Percentiles rank a stretch among this genome's conserved stretches.
These are phyloP conservation scores for Ophiostoma tasmaniense DNA, from an alignment of 2,329 filamentous ascomycete genomes.

Conservation along the genomic window DNA sequence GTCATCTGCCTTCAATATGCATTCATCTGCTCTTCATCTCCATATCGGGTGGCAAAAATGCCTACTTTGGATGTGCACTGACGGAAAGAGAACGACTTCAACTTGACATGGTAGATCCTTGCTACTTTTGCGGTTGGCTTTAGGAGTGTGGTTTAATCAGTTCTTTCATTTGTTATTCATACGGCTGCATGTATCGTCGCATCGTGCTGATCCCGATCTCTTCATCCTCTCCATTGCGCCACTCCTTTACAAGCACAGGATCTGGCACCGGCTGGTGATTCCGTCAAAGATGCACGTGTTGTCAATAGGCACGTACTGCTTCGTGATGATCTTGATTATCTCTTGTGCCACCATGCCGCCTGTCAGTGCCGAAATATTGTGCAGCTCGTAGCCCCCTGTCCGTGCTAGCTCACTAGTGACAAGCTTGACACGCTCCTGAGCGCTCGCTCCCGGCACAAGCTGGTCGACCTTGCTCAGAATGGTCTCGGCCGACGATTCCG, in stretches of 20 bases:
- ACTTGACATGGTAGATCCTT: background rate
- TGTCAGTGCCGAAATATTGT: constrained; percentile 80
- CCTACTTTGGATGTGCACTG: background rate
- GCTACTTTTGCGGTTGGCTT: background rate
- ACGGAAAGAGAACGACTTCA: background rate
- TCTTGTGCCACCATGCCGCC: constrained; percentile 97
- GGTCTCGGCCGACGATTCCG: constrained; percentile 39
- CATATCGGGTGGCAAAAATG: background rate
- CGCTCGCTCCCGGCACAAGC: constrained; percentile 37
- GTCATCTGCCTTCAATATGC: background rate
- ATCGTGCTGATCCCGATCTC: background rate
- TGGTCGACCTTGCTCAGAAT: constrained; percentile 42
- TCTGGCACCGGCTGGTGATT: constrained; percentile 53
- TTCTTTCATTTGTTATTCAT: background rate
- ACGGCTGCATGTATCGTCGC: background rate
- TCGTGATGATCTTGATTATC: constrained; percentile 78
- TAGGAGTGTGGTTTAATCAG: background rate
- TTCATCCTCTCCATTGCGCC: background rate
- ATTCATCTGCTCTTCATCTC: background rate
- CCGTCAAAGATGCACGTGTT: constrained; percentile 65
- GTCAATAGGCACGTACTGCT: constrained; percentile 63
- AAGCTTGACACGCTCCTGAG: constrained; percentile 42
- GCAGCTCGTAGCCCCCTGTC: constrained; percentile 74
- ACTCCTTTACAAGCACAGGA: constrained; percentile 29
- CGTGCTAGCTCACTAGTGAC: constrained; percentile 62